Percentiles rank a stretch among this genome's conserved stretches.
Conservation (phyloP, 805 yeast genomes). For the Suhomyces sp. region DNA sequence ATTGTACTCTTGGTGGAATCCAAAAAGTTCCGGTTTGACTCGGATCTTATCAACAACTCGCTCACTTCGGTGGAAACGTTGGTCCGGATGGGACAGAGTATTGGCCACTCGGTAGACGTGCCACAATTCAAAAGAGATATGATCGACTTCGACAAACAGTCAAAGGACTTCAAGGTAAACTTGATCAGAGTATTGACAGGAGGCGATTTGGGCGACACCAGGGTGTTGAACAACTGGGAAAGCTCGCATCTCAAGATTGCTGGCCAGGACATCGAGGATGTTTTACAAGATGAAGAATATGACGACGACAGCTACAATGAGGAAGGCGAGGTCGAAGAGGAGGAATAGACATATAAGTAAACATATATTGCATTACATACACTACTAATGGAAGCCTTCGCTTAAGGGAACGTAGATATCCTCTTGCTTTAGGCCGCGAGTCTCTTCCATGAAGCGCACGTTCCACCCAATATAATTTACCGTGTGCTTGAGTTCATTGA, state of each 20-base stretch:
- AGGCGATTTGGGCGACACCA: conserved; percentile 37
- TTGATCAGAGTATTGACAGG: conserved; percentile 61
- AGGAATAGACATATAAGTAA: background rate
- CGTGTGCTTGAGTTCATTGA: conserved; percentile 28
- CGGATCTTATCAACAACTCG: conserved; percentile 71
- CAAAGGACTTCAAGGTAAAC: conserved; percentile 45
- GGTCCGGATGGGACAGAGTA: conserved; percentile 85
- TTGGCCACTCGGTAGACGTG: conserved; percentile 65
- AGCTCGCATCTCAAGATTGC: conserved; percentile 25
- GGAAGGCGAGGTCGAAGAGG: conserved; percentile 14
- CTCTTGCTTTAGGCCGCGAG: conserved; percentile 23
- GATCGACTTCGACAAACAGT: conserved; percentile 43
- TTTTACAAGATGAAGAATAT: conserved; percentile 10
- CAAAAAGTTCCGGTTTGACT: conserved; percentile 56
- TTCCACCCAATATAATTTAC: conserved; percentile 36
- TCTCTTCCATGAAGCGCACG: conserved; percentile 30
- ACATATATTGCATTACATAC: background rate
- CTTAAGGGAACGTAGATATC: conserved; percentile 26
- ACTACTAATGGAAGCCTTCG: background rate
- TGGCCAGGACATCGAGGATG: conserved; percentile 19
- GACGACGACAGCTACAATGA: conserved; percentile 9
- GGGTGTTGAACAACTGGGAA: conserved; percentile 39
- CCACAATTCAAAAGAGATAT: conserved; percentile 49
- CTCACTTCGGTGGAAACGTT: conserved; percentile 71
- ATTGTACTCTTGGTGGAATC: conserved; percentile 62